Evolutionary conservation across 169 alveolate genomes (phyloP), one percentile per base, ranked within the genome.

Genomic region (Fabrea salina): DNA sequence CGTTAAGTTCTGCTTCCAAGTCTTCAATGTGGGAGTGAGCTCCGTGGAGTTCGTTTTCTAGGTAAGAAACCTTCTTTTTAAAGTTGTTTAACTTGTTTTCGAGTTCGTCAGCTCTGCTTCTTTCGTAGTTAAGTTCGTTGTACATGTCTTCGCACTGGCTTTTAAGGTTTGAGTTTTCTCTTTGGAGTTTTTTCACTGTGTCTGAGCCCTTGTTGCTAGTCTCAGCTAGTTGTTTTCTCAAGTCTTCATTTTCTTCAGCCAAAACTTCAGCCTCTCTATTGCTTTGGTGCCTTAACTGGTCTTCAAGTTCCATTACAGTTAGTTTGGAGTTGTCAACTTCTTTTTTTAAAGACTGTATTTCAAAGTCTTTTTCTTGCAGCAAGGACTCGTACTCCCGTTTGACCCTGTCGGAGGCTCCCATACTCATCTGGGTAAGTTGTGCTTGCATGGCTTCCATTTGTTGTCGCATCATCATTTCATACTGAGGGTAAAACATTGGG

Each of bases 301-400:
- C 79, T 70, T 70, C 79, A 43, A 70, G 59, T 3, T 44, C 67
- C 79, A 70, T 70, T 8, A 44, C 16, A 70, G 41, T 66, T 22
- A 43, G 22, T 27, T 33, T 41, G 2, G 66, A 22, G 13, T 25
- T 49, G 19, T 70, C 79, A 6, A 70, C 30, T 47, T 43, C 59
- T 47, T 50, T 43, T 44, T 37, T 41, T 25, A 70, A 25, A 30
- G 41, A 47, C 16, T 19, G 19, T 25, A 70, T 44, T 70, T 70
- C 79, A 22, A 16, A 13, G 44, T 70, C 79, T 70, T 70, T 70
- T 70, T 43, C 39, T n/a, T 43, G 13, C 16, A 70, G 16, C 25
- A 70, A 16, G 2, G 41, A 37, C 16, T 27, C 22, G 32, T 47
- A 50, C 49, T 70, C 79, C 30, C 37, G 35, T 70, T 50, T 70